A percentile compares a stretch with the other conserved stretches of the same genome.
Conservation (phyloP, 345 rosid genomes). For the Citrus trifoliata region DNA sequence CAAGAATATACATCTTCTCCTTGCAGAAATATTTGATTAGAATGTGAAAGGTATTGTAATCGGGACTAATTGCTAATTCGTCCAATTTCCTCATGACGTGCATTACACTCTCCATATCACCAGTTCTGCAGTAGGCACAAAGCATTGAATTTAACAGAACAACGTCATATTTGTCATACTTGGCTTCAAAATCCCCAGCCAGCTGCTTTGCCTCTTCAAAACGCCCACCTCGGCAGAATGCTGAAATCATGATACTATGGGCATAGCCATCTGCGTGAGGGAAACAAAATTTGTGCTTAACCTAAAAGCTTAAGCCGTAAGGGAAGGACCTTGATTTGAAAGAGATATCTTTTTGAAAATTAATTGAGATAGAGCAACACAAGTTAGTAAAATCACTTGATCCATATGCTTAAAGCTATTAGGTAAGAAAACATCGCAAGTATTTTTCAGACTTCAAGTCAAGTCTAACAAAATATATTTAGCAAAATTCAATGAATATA, state of each 20-base stretch:
- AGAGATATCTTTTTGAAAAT: not conserved
- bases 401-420: not conserved
- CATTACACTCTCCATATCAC: no score
- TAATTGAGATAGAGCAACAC: not conserved
- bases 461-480: slow-evolving; percentile 5
- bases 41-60: no score
- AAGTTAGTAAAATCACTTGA: not conserved
- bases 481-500: not conserved
- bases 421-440: not conserved
- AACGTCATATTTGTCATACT: slow-evolving; percentile 67
- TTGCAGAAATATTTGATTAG: no score
- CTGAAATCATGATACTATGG: slow-evolving; percentile 88
- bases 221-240: slow-evolving; percentile 68
- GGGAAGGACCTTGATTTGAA: not conserved
- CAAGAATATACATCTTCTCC: no score
- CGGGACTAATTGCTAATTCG: no score
- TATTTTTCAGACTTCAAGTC: no score
- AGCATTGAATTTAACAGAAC: slow-evolving; percentile 67
- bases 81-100: no score
- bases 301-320: no score
- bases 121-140: no score
- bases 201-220: slow-evolving; percentile 80
- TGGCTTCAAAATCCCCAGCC: slow-evolving; percentile 69
- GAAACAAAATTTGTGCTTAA: not conserved
- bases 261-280: slow-evolving; percentile 77